Conservation (phyloP, 495 filamentous ascomycete genomes). For the Neurospora sp. region DNA sequence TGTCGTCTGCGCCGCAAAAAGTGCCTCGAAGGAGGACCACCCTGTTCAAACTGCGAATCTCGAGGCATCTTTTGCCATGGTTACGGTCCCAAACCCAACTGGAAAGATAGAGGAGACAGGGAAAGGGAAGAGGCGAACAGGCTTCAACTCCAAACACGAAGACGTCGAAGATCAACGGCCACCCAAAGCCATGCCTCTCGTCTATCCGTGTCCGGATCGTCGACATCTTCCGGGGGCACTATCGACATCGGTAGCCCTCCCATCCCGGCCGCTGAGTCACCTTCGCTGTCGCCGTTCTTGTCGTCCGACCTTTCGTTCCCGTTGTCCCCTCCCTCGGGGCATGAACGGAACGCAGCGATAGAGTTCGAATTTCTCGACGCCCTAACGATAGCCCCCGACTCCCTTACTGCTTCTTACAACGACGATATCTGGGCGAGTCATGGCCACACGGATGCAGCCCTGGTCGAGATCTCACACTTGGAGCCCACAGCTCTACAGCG, state of each 20-base stretch:
- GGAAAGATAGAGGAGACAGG: conserved; percentile 26
- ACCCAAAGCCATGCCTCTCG: not conserved
- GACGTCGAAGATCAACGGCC: conserved; percentile 1
- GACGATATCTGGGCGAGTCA: not conserved
- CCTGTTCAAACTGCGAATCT: conserved; percentile 21
- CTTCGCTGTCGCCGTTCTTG: not conserved
- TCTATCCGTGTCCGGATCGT: not conserved
- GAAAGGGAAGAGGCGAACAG: conserved; percentile 9
- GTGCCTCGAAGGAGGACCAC: conserved; percentile 26
- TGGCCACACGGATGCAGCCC: not conserved
- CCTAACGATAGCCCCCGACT: not conserved
- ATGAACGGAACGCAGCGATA: not conserved
- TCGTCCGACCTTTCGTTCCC: not conserved
- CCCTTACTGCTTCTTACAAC: not conserved
- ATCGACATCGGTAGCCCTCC: not conserved
- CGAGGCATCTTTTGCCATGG: conserved; percentile 25
- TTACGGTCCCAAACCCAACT: conserved; percentile 22
- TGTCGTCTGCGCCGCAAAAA: conserved; percentile 34
- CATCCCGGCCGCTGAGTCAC: not conserved
- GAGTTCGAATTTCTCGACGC: not conserved
- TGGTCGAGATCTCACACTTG: not conserved
- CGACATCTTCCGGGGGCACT: not conserved
- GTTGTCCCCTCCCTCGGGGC: not conserved
- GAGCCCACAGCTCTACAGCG: not conserved
- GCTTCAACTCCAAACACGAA: conserved; percentile 3